Base-by-base conservation (phyloP, 805 yeast genomes). In the Saturnispora mendoncae region DNA sequence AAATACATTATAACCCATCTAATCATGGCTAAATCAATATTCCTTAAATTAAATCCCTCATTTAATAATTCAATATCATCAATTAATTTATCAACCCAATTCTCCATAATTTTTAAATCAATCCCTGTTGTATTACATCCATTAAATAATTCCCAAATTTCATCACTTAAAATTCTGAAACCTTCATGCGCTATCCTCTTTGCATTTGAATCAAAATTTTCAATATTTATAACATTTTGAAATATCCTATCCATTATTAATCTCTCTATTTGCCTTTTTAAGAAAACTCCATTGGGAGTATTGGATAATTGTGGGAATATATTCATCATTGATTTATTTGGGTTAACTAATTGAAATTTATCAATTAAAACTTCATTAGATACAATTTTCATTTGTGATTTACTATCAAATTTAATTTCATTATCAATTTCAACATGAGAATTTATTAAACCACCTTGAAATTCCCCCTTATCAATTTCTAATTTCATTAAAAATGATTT, bases 211-310 rank as follows among this genome's bases (percentile, higher is more conserved):
- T 40, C 43, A 33, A 49, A 57, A 6, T 19, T 19, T 4, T 34
- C 27, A 19, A 37, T 28, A 5, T 41, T 30, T n/a, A 57, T 41
- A 3, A 60, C 48, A 6, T 32, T 33, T 3, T 41, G 23, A n/a
- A 45, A 40, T 8, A 64, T 36, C 1, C 51, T 46, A 6, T 51
- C 42, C 9, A 60, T 45, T 4, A 65, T 49, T 8, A 59, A 34
- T 15, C 62, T 38, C 43, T 68, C 71, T 4, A 65, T 59, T 41
- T 64, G 58, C 29, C 65, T 52, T 44, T 60, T 58, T 1, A 66
- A 59, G 43, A 56, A 61, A 1, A 53, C 39, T 0, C 60, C 58
- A 47, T 68, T 67, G 32, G 58, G 59, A 30, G 58, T 52, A 2
- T 60, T 53, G 2, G 70, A 57, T 23, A 65, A 47, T 13, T 51